Conservation (phyloP, 1,284 basidiomycete genomes). For the Ganoderma resinaceum region DNA sequence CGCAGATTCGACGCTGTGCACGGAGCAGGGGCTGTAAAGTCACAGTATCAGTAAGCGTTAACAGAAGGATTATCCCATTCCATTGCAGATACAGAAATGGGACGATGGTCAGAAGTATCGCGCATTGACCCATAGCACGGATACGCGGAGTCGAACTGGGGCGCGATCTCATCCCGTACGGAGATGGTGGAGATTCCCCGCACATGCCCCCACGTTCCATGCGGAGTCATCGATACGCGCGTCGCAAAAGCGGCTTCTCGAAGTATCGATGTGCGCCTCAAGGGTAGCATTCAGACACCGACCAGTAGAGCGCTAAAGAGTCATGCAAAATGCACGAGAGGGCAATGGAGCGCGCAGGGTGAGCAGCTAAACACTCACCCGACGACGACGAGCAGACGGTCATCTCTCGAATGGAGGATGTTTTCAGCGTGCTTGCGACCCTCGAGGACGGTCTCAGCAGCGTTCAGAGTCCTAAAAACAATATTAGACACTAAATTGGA, state of each 20-base stretch:
- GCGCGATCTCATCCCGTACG: not conserved
- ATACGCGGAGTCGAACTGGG: not conserved
- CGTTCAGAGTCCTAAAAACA: conserved; percentile 62
- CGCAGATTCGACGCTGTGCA: conserved; percentile 88
- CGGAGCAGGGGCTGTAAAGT: conserved; percentile 83
- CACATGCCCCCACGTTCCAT: not conserved
- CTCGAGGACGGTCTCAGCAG: conserved; percentile 85
- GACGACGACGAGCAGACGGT: conserved; percentile 88
- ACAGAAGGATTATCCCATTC: not conserved
- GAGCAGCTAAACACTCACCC: conserved; percentile 58
- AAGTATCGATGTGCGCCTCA: not conserved
- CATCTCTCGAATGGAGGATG: conserved; percentile 85
- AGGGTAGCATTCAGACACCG: conserved; percentile 19
- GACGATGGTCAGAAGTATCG: not conserved
- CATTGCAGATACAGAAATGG: not conserved
- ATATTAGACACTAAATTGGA: not conserved
- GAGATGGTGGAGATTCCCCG: not conserved
- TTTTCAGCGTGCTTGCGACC: conserved; percentile 84
- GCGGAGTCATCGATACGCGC: not conserved
- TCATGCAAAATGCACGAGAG: not conserved
- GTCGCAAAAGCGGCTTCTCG: not conserved
- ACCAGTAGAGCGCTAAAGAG: not conserved
- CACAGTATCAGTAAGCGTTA: conserved; percentile 10
- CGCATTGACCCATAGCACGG: not conserved
- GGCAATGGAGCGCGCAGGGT: not conserved